Evolutionary conservation across 2,329 filamentous ascomycete species (phyloP).

Genomic region (Aspergillus versicolor): DNA sequence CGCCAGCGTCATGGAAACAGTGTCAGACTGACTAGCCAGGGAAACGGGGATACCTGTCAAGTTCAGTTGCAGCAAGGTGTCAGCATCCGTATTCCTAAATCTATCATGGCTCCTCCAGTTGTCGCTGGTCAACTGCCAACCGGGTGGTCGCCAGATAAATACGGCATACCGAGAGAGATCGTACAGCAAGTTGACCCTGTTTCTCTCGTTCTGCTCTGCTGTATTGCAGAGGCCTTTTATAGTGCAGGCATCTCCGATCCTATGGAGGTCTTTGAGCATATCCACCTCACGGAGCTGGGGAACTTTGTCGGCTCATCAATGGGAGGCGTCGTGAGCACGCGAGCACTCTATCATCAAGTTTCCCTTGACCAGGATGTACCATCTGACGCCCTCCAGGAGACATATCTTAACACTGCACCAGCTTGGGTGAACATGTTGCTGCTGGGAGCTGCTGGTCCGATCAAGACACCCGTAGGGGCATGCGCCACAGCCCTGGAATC

Average conservation of each 20-base stretch:
- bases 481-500: slow-evolving; percentile 95
- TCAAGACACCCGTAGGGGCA: slow-evolving; percentile 94
- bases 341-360: slow-evolving; percentile 93
- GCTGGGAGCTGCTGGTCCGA: slow-evolving; percentile 87
- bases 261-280: slow-evolving; percentile 99
- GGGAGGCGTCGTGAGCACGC: slow-evolving; percentile 81
- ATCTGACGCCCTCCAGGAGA: slow-evolving; percentile 96
- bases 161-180: slow-evolving; percentile 92
- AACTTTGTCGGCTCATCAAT: slow-evolving; percentile 97
- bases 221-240: slow-evolving; percentile 81
- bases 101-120: not conserved
- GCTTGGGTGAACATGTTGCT: slow-evolving; percentile 99
- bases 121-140: slow-evolving; percentile 93
- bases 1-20: not conserved
- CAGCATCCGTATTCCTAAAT: slow-evolving; percentile 56
- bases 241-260: slow-evolving; percentile 91
- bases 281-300: slow-evolving; percentile 91
- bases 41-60: slow-evolving; percentile 42
- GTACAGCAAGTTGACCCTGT: slow-evolving; percentile 93
- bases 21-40: not conserved
- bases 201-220: slow-evolving; percentile 89
- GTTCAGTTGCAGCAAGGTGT: slow-evolving; percentile 91
- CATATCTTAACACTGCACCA: slow-evolving; percentile 98
- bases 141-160: slow-evolving; percentile 90
- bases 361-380: slow-evolving; percentile 91